Percentiles rank a stretch among this genome's conserved stretches.
These are phyloP conservation scores for Trichoderma sp. DNA, from an alignment of 2,329 filamentous ascomycete genomes.

Conservation along the genomic window DNA sequence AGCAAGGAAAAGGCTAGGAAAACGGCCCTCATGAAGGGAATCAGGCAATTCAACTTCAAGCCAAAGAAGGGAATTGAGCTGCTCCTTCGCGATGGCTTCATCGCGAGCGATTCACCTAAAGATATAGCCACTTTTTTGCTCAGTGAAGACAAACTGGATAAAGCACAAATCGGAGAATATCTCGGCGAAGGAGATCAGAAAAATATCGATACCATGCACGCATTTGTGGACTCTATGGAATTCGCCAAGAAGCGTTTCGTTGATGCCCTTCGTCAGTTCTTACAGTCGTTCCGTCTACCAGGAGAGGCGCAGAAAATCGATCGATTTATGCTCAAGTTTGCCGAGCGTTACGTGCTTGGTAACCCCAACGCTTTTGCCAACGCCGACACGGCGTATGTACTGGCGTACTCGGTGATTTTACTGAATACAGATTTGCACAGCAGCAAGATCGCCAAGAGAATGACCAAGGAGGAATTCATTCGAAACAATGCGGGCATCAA, in stretches of 20 bases:
- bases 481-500: slow-evolving; percentile 99
- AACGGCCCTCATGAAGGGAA: slow-evolving; percentile 84
- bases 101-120: slow-evolving; percentile 72
- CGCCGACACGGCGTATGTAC: slow-evolving; percentile 93
- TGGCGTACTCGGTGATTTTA: slow-evolving; percentile 95
- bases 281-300: slow-evolving; percentile 92
- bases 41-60: slow-evolving; percentile 96
- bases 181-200: slow-evolving; percentile 90
- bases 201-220: slow-evolving; percentile 97
- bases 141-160: slow-evolving; percentile 81
- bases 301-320: slow-evolving; percentile 99
- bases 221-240: slow-evolving; percentile 94
- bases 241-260: slow-evolving; percentile 91
- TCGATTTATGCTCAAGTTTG: slow-evolving; percentile 99
- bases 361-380: slow-evolving; percentile 98
- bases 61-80: slow-evolving; percentile 90
- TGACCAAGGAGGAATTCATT: slow-evolving; percentile 97
- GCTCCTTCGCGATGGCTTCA: slow-evolving; percentile 82
- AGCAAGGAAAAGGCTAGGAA: slow-evolving; percentile 94
- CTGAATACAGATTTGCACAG: slow-evolving; percentile 96
- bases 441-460: slow-evolving; percentile 76
- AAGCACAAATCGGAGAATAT: slow-evolving; percentile 89
- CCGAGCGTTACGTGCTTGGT: slow-evolving; percentile 89
- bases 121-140: slow-evolving; percentile 85
- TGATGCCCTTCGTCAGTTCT: slow-evolving; percentile 84